These are phyloP conservation scores for Phlyctochytrium arcticum DNA, from an alignment of 192 early-diverging fungal genomes.

Conservation along the genomic window DNA sequence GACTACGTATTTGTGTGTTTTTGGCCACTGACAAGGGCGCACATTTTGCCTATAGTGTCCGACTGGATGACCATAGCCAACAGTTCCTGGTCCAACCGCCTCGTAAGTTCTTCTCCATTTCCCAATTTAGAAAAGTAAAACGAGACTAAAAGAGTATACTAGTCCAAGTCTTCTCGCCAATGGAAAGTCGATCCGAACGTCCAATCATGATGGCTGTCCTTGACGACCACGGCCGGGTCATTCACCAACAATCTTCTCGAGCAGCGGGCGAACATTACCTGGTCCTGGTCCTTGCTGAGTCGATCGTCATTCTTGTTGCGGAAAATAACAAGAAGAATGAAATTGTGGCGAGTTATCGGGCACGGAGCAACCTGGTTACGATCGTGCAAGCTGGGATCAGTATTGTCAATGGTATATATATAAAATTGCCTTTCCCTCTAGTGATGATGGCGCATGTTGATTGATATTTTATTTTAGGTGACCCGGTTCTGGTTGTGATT, in stretches of 20 bases:
- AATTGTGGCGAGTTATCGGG: not conserved
- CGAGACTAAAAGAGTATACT: too few relatives aligned
- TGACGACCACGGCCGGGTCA: conserved; percentile 5
- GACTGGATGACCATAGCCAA: too few relatives aligned
- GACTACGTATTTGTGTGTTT: not conserved
- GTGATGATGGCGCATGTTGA: not conserved
- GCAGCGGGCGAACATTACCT: conserved; percentile 1
- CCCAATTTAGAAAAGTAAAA: too few relatives aligned
- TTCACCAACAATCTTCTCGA: not conserved
- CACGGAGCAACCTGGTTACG: not conserved
- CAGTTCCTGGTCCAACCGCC: too few relatives aligned
- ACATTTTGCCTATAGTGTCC: not conserved
- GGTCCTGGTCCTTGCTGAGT: not conserved
- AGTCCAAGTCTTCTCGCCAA: too few relatives aligned
- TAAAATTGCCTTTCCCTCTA: not conserved
- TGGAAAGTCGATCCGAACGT: too few relatives aligned
- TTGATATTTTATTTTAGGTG: conserved; percentile 2
- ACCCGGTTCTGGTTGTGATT: conserved; percentile 17
- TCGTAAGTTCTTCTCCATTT: too few relatives aligned
- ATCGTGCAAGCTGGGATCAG: conserved; percentile 1
- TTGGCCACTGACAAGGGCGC: not conserved
- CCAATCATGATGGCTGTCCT: not conserved
- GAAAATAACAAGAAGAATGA: not conserved
- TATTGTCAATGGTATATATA: conserved; percentile 5
- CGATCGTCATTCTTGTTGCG: not conserved